These are phyloP conservation scores for Penicillium olsonii DNA, from an alignment of 2,329 filamentous ascomycete genomes.

Conservation along the genomic window DNA sequence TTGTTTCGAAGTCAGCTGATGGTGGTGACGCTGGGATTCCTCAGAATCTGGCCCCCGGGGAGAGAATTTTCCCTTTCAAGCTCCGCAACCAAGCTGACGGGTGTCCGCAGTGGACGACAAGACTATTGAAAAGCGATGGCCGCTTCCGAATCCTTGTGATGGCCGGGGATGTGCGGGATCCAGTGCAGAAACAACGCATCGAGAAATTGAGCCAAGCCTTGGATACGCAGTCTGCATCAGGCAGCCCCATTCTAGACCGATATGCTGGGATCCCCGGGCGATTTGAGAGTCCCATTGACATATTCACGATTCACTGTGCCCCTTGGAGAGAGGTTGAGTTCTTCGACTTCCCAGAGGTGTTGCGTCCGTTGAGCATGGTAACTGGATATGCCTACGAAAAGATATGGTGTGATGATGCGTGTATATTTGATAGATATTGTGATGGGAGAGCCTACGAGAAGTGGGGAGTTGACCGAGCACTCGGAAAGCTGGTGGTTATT, in stretches of 20 bases:
- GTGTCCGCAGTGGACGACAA: conserved; percentile 16
- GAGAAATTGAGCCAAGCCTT: conserved; percentile 50
- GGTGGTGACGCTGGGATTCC: background rate
- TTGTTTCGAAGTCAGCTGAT: conserved; percentile 3
- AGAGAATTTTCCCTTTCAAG: conserved; percentile 23
- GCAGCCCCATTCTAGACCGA: conserved; percentile 42
- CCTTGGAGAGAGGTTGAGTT: conserved; percentile 53
- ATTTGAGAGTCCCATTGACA: conserved; percentile 57
- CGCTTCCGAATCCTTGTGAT: conserved; percentile 53
- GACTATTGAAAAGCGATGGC: conserved; percentile 35
- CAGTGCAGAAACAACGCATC: conserved; percentile 49
- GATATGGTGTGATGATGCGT: conserved; percentile 56
- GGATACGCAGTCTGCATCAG: conserved; percentile 7
- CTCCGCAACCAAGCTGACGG: conserved; percentile 21
- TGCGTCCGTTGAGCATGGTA: conserved; percentile 50
- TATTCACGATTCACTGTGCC: conserved; percentile 62
- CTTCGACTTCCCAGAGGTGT: conserved; percentile 52
- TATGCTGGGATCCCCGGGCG: conserved; percentile 40
- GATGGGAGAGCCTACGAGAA: conserved; percentile 29
- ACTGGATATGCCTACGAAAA: conserved; percentile 60
- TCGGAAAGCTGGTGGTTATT: conserved; percentile 24
- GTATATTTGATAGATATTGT: conserved; percentile 23
- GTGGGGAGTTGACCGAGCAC: conserved; percentile 27
- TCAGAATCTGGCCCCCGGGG: conserved; percentile 9
- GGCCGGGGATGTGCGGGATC: conserved; percentile 57